Percentiles rank a stretch among this genome's conserved stretches.
Conservation (phyloP, 1,139 yeast species). For the Zygoascus hellenicus region DNA sequence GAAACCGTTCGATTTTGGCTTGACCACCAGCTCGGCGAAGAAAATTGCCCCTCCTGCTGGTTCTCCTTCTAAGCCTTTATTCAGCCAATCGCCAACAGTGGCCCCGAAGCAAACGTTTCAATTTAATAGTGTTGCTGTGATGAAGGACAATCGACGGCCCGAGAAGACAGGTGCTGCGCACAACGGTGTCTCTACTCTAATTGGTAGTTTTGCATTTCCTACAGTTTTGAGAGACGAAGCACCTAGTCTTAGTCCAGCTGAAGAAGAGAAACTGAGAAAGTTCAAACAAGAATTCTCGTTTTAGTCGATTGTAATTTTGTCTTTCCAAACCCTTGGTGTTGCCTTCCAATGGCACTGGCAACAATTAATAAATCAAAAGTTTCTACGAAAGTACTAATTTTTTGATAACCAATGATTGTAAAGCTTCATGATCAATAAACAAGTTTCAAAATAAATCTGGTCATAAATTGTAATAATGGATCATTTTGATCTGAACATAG, state of each 20-base stretch:
- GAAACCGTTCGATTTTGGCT: neutral
- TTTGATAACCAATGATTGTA: too few species aligned
- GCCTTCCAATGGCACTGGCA: too few species aligned
- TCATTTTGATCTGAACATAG: too few species aligned
- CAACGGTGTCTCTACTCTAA: neutral
- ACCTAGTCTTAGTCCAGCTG: neutral
- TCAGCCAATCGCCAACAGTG: constrained; percentile 1
- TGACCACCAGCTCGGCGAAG: neutral
- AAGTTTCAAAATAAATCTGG: too few species aligned
- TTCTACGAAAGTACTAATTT: too few species aligned
- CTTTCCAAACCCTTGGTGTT: too few species aligned
- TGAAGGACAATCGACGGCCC: neutral
- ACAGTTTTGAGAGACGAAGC: neutral
- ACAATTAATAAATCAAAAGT: too few species aligned
- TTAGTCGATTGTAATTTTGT: too few species aligned
- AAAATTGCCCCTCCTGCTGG: constrained; percentile 4
- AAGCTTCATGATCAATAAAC: too few species aligned
- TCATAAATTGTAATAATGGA: too few species aligned
- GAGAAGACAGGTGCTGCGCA: neutral
- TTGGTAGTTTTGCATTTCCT: neutral
- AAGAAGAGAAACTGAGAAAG: neutral
- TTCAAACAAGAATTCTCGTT: too few species aligned
- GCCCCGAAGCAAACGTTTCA: neutral
- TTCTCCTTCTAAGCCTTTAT: constrained; percentile 19
- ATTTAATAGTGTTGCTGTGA: constrained; percentile 2